phyloP scores from a whole-genome alignment of 2,329 filamentous ascomycete species.

The Lojkania enalia region DNA sequence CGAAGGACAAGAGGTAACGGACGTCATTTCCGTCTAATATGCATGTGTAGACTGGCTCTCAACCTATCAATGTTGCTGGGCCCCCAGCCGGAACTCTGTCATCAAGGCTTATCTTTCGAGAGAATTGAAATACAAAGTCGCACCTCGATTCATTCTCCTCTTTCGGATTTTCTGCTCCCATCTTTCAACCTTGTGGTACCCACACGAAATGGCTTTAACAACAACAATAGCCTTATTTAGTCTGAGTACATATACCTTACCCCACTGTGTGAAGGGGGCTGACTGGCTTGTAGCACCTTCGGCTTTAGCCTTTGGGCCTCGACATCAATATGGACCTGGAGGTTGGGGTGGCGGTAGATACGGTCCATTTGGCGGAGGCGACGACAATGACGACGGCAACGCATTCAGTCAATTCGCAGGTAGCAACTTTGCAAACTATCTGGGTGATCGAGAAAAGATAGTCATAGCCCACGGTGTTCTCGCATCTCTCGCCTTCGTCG shows the following conservation, averaged over 20 bases:
- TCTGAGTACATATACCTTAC: constrained; percentile 13
- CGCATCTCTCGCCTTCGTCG: constrained; percentile 48
- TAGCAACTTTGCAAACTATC: constrained; percentile 8
- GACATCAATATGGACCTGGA: constrained; percentile 15
- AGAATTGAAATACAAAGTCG: no score
- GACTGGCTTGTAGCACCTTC: constrained; percentile 12
- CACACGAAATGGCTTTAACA: no score
- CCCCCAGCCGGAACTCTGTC: no score
- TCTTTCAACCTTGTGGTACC: no score
- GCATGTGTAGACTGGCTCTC: constrained; percentile 7
- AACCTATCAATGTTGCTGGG: constrained; percentile 7
- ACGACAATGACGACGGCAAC: neutral
- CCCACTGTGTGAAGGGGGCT: neutral
- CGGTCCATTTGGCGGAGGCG: neutral
- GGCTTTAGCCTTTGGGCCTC: constrained; percentile 15
- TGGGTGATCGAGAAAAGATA: constrained; percentile 19
- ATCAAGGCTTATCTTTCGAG: no score
- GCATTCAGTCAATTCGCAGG: constrained; percentile 2
- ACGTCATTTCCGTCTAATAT: constrained; percentile 17
- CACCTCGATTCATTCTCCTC: no score
- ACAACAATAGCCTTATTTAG: constrained; percentile 4
- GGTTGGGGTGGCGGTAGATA: constrained; percentile 1
- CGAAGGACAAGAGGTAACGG: constrained; percentile 7
- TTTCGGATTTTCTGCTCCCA: no score
- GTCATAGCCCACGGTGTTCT: constrained; percentile 49